Evolutionary conservation across 345 rosid genomes (phyloP).

Genomic region (Eucalyptus albens): DNA sequence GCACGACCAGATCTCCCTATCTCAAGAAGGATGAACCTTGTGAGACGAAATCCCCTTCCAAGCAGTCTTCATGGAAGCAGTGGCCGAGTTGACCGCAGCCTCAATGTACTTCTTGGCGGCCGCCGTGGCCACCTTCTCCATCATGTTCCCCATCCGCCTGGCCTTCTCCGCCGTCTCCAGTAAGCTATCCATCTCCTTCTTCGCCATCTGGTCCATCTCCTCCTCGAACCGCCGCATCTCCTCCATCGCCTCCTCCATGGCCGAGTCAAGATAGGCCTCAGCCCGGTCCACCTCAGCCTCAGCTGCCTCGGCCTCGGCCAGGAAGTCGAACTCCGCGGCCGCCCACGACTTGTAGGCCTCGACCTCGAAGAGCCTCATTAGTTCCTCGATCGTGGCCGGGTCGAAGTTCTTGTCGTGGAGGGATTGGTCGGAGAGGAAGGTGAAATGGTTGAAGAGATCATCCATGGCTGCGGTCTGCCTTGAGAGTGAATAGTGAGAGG

Average conservation of each 20-base stretch:
- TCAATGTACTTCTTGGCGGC: constrained; percentile 67
- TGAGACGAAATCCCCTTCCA: constrained; percentile 44
- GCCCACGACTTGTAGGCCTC: constrained; percentile 89
- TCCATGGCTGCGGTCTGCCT: constrained; percentile 22
- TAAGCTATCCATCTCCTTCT: constrained; percentile 21
- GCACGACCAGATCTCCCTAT: not conserved
- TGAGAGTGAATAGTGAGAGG: not conserved
- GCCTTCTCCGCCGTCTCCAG: constrained; percentile 52
- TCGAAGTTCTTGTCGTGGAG: constrained; percentile 60
- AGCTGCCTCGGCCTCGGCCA: constrained; percentile 28
- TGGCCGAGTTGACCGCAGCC: constrained; percentile 67
- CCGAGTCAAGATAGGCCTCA: constrained; percentile 53
- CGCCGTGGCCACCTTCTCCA: constrained; percentile 50
- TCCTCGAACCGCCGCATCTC: constrained; percentile 55
- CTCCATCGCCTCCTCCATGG: constrained; percentile 69
- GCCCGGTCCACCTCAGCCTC: constrained; percentile 35
- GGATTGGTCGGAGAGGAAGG: constrained; percentile 63
- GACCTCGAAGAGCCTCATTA: constrained; percentile 69
- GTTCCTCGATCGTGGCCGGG: constrained; percentile 61
- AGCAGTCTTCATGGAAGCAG: constrained; percentile 78
- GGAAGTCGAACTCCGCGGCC: constrained; percentile 37
- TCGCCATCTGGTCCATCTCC: constrained; percentile 54
- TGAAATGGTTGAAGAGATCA: constrained; percentile 64
- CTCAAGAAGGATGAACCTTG: constrained; percentile 75
- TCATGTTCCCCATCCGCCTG: constrained; percentile 34